Percentiles rank a stretch among this genome's conserved stretches.
Conservation (phyloP, 805 yeast species). For the Peterozyma toletana region DNA sequence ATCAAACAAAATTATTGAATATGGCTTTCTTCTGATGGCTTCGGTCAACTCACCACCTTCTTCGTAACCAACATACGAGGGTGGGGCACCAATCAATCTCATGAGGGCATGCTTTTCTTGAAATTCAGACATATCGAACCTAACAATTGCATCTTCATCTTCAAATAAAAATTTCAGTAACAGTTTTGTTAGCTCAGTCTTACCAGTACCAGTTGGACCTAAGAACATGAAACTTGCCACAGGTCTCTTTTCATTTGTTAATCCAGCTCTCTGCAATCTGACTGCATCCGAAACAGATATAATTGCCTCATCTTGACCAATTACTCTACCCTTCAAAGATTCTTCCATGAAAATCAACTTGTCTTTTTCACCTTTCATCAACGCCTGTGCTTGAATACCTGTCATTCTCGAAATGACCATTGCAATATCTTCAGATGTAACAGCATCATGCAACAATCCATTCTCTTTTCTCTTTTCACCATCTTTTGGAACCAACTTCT, state of each 20-base stretch:
- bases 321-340: conserved; percentile 66
- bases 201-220: conserved; percentile 99
- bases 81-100: conserved; percentile 94
- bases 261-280: conserved; percentile 92
- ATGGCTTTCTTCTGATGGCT: conserved; percentile 92
- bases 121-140: conserved; percentile 98
- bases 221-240: conserved; percentile 94
- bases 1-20: conserved; percentile 86
- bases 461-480: conserved; percentile 24
- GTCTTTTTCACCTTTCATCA: conserved; percentile 92
- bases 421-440: conserved; percentile 91
- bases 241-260: conserved; percentile 90
- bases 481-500: conserved; percentile 48
- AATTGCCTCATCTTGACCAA: conserved; percentile 96
- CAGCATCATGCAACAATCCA: conserved; percentile 75
- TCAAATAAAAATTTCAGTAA: conserved; percentile 89
- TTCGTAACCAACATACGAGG: conserved; percentile 95
- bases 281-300: conserved; percentile 89
- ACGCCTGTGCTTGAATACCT: conserved; percentile 87
- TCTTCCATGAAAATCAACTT: conserved; percentile 83
- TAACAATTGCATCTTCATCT: conserved; percentile 75
- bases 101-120: conserved; percentile 92
- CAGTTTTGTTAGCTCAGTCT: conserved; percentile 90
- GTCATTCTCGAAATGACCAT: conserved; percentile 90
- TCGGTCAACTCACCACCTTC: conserved; percentile 95